A percentile compares a stretch with the other conserved stretches of the same genome.
Conservation (phyloP, 495 filamentous ascomycete species). For the Paragyromitra xinjiangensis region DNA sequence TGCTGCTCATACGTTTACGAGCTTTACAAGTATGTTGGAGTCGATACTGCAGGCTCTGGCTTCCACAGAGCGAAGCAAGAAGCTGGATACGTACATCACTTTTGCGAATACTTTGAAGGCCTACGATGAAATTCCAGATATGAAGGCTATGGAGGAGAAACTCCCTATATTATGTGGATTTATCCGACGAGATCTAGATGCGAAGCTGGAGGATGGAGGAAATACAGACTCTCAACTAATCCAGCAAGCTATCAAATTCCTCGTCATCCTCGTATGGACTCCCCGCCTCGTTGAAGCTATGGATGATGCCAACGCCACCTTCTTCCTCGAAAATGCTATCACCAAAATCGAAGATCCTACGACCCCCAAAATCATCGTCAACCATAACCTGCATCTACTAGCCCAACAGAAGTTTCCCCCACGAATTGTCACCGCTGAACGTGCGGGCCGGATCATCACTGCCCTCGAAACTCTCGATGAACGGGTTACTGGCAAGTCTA, state of each 20-base stretch:
- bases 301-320: conserved; percentile 77
- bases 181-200: conserved; percentile 77
- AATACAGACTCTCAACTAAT: conserved; percentile 70
- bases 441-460: conserved; percentile 72
- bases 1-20: conserved; percentile 57
- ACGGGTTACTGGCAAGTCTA: conserved; percentile 76
- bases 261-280: conserved; percentile 75
- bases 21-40: conserved; percentile 79
- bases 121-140: conserved; percentile 77
- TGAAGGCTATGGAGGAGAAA: conserved; percentile 75
- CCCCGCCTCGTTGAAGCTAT: conserved; percentile 70
- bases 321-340: conserved; percentile 81
- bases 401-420: conserved; percentile 77
- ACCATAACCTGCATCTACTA: conserved; percentile 78
- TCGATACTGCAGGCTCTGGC: conserved; percentile 81
- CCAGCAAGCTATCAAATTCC: conserved; percentile 77
- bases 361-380: conserved; percentile 77
- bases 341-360: conserved; percentile 69
- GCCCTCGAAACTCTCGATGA: conserved; percentile 76
- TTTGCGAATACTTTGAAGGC: conserved; percentile 77
- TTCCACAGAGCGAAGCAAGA: conserved; percentile 70
- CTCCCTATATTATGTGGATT: conserved; percentile 77
- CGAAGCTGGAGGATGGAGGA: conserved; percentile 64
- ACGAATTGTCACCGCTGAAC: conserved; percentile 74
- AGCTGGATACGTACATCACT: conserved; percentile 85